Base-by-base conservation (phyloP, 228 moss, liverwort and hornwort genomes). In the Sphagnum magellanicum region DNA sequence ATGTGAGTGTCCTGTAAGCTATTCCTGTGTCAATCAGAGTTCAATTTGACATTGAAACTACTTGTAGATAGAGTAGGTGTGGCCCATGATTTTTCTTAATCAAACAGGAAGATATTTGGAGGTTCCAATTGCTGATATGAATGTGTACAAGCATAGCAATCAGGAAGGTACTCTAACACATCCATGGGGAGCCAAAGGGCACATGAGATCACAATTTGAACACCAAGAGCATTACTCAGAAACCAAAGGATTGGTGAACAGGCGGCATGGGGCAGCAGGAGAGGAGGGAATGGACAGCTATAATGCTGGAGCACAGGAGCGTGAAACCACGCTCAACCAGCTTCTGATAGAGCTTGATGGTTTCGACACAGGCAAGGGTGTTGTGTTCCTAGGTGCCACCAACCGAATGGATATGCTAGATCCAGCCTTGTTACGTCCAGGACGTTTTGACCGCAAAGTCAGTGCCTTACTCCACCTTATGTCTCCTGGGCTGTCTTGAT, bases 381-480 rank as follows among this genome's bases (percentile, higher is more conserved):
- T 98, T 71, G 97, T 98, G 11, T 98, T 93, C 77, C 68, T 98
- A 64, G 97, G 97, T 13, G 97, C 97, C 4, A 98, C 97, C 32
- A 98, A 98, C 75, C 81, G 97, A 63, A 98, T 98, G 97, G 93
- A 98, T 68, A 98, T 98, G 97, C 76, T 98, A 67, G 97, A 98
- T 79, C 97, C 97, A 32, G 97, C 97, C 63, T 81, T 98, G 71
- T 68, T 98, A 69, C 85, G 97, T 32, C 97, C 97, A 5, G 97
- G 97, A 53, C 91, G 97, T 53, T 98, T 98, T 17, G 93, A 93
- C 70, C 93, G 97, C 60, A 98, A 98, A 79, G 87, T 80, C 76
- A 50, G 51, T 52, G 17, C 32, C 8, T 47, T 10, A 48, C 52
- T 55, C 69, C 55, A 49, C 8, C 55, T 49, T 50, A 15, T 47